Percentiles rank a stretch among this genome's conserved stretches.
phyloP scores from a whole-genome alignment of 1,139 yeast species.

The Saccharomyces hybrid region DNA sequence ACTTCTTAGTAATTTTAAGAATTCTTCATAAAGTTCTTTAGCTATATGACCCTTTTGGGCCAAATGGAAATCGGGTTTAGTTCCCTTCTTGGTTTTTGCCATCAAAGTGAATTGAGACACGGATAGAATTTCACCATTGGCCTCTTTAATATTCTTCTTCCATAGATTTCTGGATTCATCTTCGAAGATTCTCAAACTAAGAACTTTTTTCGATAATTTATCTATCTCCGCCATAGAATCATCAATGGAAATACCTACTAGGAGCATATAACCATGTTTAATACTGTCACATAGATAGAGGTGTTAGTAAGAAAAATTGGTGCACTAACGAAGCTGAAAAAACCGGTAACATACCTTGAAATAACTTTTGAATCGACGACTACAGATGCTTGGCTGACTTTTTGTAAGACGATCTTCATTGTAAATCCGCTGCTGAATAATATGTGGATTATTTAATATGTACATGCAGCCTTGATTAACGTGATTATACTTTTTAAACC shows the following conservation, averaged over 20 bases:
- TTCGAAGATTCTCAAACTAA: conserved; percentile 64
- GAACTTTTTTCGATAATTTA: conserved; percentile 58
- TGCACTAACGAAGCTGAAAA: background rate
- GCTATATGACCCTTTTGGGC: conserved; percentile 85
- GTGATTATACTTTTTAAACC: background rate
- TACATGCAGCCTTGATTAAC: background rate
- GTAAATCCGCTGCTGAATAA: background rate
- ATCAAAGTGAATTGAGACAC: conserved; percentile 88
- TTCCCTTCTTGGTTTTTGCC: conserved; percentile 78
- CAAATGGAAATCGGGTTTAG: conserved; percentile 86
- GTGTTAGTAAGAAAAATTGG: conserved; percentile 1
- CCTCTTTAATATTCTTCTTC: conserved; percentile 47
- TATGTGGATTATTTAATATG: background rate
- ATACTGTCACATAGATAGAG: conserved; percentile 37
- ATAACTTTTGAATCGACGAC: conserved; percentile 63
- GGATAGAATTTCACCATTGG: conserved; percentile 50
- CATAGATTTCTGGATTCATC: conserved; percentile 45
- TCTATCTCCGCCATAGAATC: conserved; percentile 70
- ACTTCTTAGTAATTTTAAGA: conserved; percentile 42
- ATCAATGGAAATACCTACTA: conserved; percentile 74
- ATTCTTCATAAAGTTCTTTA: conserved; percentile 52
- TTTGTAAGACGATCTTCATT: conserved; percentile 86
- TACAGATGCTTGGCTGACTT: conserved; percentile 81
- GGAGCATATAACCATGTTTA: conserved; percentile 38
- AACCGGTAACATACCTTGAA: conserved; percentile 47